Evolutionary conservation across 2,329 filamentous ascomycete species (phyloP), one percentile per base, ranked within the genome.

Genomic region (Shiraia bambusicola): DNA sequence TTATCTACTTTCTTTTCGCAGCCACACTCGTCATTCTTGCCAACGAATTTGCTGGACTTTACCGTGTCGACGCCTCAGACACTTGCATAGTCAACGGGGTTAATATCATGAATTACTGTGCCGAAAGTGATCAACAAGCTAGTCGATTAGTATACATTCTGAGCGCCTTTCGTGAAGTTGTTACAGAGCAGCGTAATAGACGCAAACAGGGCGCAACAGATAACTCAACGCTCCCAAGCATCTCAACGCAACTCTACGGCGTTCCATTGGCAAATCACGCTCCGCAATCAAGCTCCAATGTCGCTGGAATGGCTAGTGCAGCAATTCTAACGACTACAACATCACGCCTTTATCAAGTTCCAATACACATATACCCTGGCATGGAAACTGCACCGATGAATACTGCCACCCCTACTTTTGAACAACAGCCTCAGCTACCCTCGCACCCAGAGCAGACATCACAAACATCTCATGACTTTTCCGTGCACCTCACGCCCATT

Each of bases 1-100:
- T 70, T 12, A 70, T 70, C 15, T 71, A 72, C 41, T 71, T 70
- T 37, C 65, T 71, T 38, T 71, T 72, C 34, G 64, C 69, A 7
- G 69, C 69, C 6, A 61, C 69, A 1, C 56, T 72, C 1, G 58
- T 72, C 12, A 61, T 72, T 12, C 54, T 71, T 14, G 57, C 69
- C 10, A 71, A 71, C 42, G 68, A 71, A 24, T 71, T 71, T 35
- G 63, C 67, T 5, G 54, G 51, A 1, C 59, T 71, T 0, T 68
- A 69, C 37, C 42, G 49, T 10, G 62, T 66, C 15, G 54, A 63
- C 12, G 53, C 58, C 3, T 63, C 66, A 4, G 65, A 69, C 28
- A 56, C 62, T 2, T 67, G 62, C 49, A 70, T 71, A 19, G 39
- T 55, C 7, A 70, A 70, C 31, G 59, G 66, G 6, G 58, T 70